Conservation (phyloP, 306 rosid species). For the Inga laurina region DNA sequence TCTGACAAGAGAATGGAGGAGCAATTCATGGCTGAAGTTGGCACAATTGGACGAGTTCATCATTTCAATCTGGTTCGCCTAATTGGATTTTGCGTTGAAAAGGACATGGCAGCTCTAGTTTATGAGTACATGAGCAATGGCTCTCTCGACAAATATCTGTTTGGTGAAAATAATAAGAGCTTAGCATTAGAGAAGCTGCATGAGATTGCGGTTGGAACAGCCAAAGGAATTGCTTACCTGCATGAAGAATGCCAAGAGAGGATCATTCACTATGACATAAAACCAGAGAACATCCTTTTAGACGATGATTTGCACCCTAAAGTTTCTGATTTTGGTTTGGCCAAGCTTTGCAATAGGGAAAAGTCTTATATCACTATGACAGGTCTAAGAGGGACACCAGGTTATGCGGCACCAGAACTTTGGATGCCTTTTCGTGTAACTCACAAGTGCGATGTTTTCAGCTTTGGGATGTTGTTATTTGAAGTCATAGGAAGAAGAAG, state of each 20-base stretch:
- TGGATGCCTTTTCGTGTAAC: conserved; percentile 41
- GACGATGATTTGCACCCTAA: conserved; percentile 33
- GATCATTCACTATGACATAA: conserved; percentile 45
- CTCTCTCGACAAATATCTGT: conserved; percentile 36
- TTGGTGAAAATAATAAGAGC: neutral
- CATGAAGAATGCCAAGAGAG: conserved; percentile 44
- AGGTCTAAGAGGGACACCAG: conserved; percentile 44
- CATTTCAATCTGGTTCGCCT: conserved; percentile 51
- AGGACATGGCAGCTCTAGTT: conserved; percentile 34
- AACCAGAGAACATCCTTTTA: conserved; percentile 44
- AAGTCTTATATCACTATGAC: conserved; percentile 33
- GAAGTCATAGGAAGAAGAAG: conserved; percentile 40
- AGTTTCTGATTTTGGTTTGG: conserved; percentile 45
- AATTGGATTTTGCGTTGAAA: conserved; percentile 40
- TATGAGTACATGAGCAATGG: conserved; percentile 41
- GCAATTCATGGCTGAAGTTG: conserved; percentile 48
- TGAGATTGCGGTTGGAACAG: conserved; percentile 41
- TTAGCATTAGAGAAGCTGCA: conserved; percentile 36
- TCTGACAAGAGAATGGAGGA: conserved; percentile 25
- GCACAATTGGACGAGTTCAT: conserved; percentile 39
- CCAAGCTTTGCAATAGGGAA: conserved; percentile 41
- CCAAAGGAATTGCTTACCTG: conserved; percentile 39
- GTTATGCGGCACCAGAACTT: conserved; percentile 48
- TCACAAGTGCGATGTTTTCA: conserved; percentile 48
- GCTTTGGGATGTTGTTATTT: conserved; percentile 48